Percentiles rank a stretch among this genome's conserved stretches.
These are phyloP conservation scores for Penicillium sp. DNA, from an alignment of 2,329 filamentous ascomycete species.

Conservation along the genomic window DNA sequence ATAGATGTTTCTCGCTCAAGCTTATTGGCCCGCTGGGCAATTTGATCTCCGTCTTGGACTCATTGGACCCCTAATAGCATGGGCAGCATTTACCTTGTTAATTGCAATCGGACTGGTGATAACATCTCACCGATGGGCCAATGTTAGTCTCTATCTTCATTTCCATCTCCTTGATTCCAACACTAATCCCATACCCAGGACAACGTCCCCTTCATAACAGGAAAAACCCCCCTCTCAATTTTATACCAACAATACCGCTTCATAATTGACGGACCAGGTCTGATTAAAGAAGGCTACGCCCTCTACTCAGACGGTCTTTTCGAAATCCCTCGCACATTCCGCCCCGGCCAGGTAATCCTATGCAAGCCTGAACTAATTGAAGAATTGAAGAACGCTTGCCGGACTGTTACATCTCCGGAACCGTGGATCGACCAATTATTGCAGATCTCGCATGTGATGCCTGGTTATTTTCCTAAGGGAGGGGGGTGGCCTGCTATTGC, in stretches of 20 bases:
- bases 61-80: background rate
- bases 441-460: conserved; percentile 41
- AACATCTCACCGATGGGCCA: conserved; percentile 13
- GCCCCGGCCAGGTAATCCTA: conserved; percentile 19
- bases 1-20: background rate
- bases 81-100: background rate
- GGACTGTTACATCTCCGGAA: conserved; percentile 18
- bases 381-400: conserved; percentile 15
- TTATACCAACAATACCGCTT: conserved; percentile 22
- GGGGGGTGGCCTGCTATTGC: conserved; percentile 25
- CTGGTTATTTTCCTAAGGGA: conserved; percentile 19
- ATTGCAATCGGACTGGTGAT: conserved; percentile 5
- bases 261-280: conserved; percentile 16
- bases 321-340: conserved; percentile 25
- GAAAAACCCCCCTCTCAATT: conserved; percentile 8
- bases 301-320: conserved; percentile 17
- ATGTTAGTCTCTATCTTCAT: conserved; percentile 13
- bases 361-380: conserved; percentile 22
- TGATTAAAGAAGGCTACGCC: conserved; percentile 18
- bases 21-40: background rate
- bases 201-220: conserved; percentile 7
- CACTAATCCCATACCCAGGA: conserved; percentile 3
- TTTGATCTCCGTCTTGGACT: background rate
- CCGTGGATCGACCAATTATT: conserved; percentile 27
- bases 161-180: background rate